Percentiles rank a stretch among this genome's conserved stretches.
Conservation (phyloP, 2,329 filamentous ascomycete genomes). For the Thermomyces lanuginosus region DNA sequence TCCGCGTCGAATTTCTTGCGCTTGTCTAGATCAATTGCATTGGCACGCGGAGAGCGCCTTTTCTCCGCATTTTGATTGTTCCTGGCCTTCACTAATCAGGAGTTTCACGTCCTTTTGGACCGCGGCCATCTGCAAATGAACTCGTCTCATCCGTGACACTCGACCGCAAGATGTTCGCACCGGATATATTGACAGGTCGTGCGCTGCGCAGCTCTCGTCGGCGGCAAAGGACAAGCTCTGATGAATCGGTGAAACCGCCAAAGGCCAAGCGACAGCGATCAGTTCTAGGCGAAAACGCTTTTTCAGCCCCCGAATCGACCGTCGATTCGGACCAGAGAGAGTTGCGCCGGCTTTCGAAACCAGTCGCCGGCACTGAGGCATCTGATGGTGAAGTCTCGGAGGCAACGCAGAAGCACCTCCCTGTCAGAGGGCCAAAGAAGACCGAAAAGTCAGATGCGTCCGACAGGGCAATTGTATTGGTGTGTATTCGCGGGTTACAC, state of each 20-base stretch:
- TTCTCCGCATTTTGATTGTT: too few species aligned
- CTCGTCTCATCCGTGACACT: too few species aligned
- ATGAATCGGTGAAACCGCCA: slow-evolving; percentile 30
- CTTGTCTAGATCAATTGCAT: too few species aligned
- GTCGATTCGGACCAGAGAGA: slow-evolving; percentile 1
- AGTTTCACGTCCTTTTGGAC: too few species aligned
- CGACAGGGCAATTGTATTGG: slow-evolving; percentile 19
- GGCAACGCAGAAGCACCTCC: slow-evolving; percentile 15
- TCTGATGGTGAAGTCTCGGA: slow-evolving; percentile 9
- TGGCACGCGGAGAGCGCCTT: too few species aligned
- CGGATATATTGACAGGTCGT: slow-evolving; percentile 13
- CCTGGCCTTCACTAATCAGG: too few species aligned
- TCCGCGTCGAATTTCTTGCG: neutral
- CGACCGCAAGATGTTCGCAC: slow-evolving; percentile 28
- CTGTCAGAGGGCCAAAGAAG: slow-evolving; percentile 24
- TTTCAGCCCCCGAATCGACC: slow-evolving; percentile 11
- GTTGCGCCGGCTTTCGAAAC: slow-evolving; percentile 4
- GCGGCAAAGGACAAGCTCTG: slow-evolving; percentile 26
- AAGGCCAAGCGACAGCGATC: slow-evolving; percentile 33
- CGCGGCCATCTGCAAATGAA: too few species aligned
- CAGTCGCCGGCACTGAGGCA: slow-evolving; percentile 7
- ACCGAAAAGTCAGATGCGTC: slow-evolving; percentile 16
- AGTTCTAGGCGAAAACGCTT: slow-evolving; percentile 22
- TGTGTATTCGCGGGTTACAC: slow-evolving; percentile 14
- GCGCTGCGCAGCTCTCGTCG: slow-evolving; percentile 20